Evolutionary conservation across 2,329 filamentous ascomycete genomes (phyloP).

Genomic region (Fusarium illudens): DNA sequence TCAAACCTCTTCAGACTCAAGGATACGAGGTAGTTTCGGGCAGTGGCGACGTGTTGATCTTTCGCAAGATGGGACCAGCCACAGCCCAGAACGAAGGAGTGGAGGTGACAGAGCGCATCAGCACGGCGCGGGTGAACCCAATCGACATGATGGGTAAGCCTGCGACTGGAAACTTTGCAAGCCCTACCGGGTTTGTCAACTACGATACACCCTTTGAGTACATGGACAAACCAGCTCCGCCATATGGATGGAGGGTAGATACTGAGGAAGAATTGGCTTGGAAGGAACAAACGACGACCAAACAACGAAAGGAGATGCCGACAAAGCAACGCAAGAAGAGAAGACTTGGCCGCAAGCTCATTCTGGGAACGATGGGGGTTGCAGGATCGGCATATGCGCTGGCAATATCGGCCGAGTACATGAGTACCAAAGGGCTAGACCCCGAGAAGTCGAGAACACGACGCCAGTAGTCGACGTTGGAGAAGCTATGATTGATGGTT

Average conservation of each 20-base stretch:
- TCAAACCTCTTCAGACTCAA: conserved; percentile 64
- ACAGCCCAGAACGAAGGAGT: conserved; percentile 13
- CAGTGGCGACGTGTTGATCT: conserved; percentile 69
- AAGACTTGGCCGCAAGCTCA: conserved; percentile 56
- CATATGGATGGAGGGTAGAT: conserved; percentile 53
- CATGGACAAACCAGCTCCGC: conserved; percentile 45
- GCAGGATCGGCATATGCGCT: conserved; percentile 65
- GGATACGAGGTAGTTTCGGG: conserved; percentile 75
- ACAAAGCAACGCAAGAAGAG: conserved; percentile 48
- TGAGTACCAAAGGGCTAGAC: conserved; percentile 55
- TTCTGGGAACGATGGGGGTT: conserved; percentile 63
- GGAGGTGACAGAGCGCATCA: not conserved
- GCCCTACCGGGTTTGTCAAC: conserved; percentile 72
- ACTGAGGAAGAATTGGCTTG: conserved; percentile 59
- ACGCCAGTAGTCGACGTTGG: not conserved
- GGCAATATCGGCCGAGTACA: conserved; percentile 66
- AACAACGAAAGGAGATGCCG: conserved; percentile 47
- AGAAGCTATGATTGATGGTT: not conserved
- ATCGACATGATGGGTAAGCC: conserved; percentile 63
- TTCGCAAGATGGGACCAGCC: conserved; percentile 63
- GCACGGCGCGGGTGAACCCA: conserved; percentile 57
- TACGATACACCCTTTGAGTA: conserved; percentile 56
- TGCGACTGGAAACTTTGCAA: conserved; percentile 66
- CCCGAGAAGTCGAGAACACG: conserved; percentile 37
- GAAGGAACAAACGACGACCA: conserved; percentile 49